Conservation (phyloP, 176 grass and related monocot species). For the Tuctoria greenei region DNA sequence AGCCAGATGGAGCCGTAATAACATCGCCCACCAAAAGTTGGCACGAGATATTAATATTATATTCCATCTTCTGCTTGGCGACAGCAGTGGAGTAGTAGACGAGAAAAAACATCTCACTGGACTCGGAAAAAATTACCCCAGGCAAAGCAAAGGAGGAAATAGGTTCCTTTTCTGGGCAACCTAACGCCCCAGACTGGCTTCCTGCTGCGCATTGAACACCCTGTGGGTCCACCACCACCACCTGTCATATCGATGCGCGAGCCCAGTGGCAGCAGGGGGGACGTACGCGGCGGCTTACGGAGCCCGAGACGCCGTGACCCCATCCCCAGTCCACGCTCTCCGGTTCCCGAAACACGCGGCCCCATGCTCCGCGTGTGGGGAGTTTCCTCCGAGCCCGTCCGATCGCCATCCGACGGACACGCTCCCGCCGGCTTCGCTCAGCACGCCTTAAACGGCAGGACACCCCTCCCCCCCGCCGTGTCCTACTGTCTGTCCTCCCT, state of each 20-base stretch:
- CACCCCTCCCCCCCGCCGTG: neutral
- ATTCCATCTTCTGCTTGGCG: conserved; percentile 3
- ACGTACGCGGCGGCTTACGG: neutral
- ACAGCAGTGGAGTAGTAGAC: neutral
- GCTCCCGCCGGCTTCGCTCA: neutral
- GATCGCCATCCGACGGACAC: conserved; percentile 18
- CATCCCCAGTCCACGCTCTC: conserved; percentile 8
- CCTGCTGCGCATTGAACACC: rapidly evolving
- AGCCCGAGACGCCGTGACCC: conserved; percentile 20
- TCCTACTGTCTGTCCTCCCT: neutral
- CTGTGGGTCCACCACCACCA: neutral
- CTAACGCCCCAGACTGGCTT: neutral
- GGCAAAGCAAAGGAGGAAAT: neutral
- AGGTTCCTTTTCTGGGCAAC: neutral
- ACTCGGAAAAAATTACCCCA: neutral
- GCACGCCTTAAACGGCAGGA: conserved; percentile 32
- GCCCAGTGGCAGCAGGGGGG: neutral
- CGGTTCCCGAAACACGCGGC: conserved; percentile 34
- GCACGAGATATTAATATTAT: neutral
- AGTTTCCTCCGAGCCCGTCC: neutral
- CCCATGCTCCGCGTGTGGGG: conserved; percentile 33
- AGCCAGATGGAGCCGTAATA: neutral
- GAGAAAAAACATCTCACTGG: conserved; percentile 14
- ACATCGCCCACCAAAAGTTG: neutral
- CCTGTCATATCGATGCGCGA: neutral